These are phyloP conservation scores for Theobroma cacao DNA, from an alignment of 345 rosid species.

Conservation along the genomic window DNA sequence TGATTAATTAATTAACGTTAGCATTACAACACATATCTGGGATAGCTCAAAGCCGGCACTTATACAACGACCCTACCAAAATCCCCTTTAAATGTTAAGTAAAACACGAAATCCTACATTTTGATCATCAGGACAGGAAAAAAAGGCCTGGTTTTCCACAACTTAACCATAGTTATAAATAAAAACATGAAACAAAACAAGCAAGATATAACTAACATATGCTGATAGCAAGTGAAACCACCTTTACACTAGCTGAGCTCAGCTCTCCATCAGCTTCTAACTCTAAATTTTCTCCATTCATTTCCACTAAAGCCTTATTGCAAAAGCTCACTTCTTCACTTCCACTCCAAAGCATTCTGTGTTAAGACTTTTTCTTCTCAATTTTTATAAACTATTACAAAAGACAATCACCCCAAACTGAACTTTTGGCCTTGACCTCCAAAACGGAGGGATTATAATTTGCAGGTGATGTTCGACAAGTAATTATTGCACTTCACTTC, in stretches of 20 bases:
- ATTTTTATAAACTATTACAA: conserved; percentile 12
- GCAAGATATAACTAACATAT: conserved; percentile 15
- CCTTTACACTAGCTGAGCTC: conserved; percentile 16
- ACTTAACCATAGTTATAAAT: conserved; percentile 13
- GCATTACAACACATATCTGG: conserved; percentile 17
- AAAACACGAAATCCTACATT: conserved; percentile 23
- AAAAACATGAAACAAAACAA: not conserved
- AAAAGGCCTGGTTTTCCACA: conserved; percentile 25
- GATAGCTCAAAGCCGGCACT: conserved; percentile 15
- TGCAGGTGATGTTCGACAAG: not conserved
- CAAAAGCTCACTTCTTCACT: not conserved
- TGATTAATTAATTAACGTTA: conserved; percentile 11
- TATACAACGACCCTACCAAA: conserved; percentile 26
- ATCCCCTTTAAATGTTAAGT: conserved; percentile 23
- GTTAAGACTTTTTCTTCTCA: not conserved
- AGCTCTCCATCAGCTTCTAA: conserved; percentile 19
- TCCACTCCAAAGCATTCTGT: conserved; percentile 4
- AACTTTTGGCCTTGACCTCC: conserved; percentile 6
- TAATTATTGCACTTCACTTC: not conserved
- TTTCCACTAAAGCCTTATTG: conserved; percentile 17
- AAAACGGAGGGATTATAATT: conserved; percentile 5
- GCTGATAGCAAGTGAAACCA: conserved; percentile 5
- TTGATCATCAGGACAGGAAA: conserved; percentile 38
- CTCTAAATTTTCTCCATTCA: conserved; percentile 10
- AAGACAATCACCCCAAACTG: conserved; percentile 11